phyloP scores from a whole-genome alignment of 495 filamentous ascomycete species.

The Aspergillus baeticus region DNA sequence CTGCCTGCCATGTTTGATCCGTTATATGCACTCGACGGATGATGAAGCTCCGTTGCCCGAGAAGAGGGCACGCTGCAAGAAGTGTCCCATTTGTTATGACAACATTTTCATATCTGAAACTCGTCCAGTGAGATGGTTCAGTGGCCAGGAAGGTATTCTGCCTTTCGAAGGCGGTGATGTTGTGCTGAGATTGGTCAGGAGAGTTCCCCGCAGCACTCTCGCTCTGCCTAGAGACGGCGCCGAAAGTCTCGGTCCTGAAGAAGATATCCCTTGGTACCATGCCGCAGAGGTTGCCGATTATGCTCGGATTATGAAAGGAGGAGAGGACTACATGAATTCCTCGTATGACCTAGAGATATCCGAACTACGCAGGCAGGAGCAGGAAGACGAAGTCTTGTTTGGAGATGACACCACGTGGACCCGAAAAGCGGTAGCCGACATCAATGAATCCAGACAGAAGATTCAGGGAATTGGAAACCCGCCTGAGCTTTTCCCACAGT shows the following conservation, averaged over 20 bases:
- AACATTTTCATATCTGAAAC: slow-evolving; percentile 83
- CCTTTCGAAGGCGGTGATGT: slow-evolving; percentile 86
- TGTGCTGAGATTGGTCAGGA: slow-evolving; percentile 78
- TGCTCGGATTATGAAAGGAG: slow-evolving; percentile 92
- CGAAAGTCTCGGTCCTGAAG: slow-evolving; percentile 60
- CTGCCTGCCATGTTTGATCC: slow-evolving; percentile 88
- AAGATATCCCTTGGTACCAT: slow-evolving; percentile 91
- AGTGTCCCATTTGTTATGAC: slow-evolving; percentile 96
- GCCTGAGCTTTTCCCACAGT: slow-evolving; percentile 53
- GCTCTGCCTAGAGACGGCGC: slow-evolving; percentile 83
- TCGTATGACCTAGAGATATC: slow-evolving; percentile 78
- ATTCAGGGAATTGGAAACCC: slow-evolving; percentile 70
- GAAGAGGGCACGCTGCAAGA: slow-evolving; percentile 82
- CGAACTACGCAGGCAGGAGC: slow-evolving; percentile 70
- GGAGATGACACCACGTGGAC: slow-evolving; percentile 93
- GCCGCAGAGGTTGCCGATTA: slow-evolving; percentile 93
- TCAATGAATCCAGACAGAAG: slow-evolving; percentile 72
- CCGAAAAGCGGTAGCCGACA: slow-evolving; percentile 70
- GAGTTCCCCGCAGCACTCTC: slow-evolving; percentile 75
- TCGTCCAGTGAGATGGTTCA: slow-evolving; percentile 88
- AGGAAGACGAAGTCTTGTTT: slow-evolving; percentile 89
- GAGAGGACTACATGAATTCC: slow-evolving; percentile 77
- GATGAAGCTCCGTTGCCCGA: slow-evolving; percentile 59
- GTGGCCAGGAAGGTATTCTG: slow-evolving; percentile 77
- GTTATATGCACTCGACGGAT: slow-evolving; percentile 89